Evolutionary conservation across 306 rosid genomes (phyloP).

Genomic region (Citrullus mucosospermus): DNA sequence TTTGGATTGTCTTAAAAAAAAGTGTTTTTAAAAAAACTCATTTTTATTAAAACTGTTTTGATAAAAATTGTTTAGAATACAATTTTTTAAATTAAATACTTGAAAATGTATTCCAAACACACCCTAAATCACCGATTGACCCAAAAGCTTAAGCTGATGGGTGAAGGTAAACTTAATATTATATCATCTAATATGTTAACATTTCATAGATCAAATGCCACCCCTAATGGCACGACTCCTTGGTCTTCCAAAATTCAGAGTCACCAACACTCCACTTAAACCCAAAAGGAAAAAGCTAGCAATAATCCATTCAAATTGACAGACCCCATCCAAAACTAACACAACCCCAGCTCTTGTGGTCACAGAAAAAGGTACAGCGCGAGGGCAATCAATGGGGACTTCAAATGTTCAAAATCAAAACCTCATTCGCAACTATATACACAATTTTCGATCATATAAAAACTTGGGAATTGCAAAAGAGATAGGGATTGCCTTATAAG

Average conservation of each 20-base stretch:
- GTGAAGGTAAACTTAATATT: too few species aligned
- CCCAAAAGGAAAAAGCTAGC: neutral
- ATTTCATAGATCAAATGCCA: neutral
- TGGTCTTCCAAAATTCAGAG: neutral
- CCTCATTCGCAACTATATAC: neutral
- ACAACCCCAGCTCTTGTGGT: neutral
- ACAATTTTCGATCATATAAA: neutral
- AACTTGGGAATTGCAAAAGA: neutral
- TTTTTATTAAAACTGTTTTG: too few species aligned
- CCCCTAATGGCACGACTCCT: neutral
- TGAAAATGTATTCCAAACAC: too few species aligned
- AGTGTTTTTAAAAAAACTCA: too few species aligned
- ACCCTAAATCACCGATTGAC: too few species aligned
- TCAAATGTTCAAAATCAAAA: neutral
- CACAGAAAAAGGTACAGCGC: neutral
- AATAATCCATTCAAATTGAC: neutral
- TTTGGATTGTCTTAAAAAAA: too few species aligned
- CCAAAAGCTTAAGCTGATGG: too few species aligned
- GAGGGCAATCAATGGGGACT: neutral
- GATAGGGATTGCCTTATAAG: constrained; percentile 43
- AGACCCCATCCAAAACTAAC: neutral
- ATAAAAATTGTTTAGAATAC: too few species aligned
- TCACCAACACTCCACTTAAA: neutral
- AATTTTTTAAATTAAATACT: too few species aligned
- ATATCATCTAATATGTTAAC: too few species aligned